These are phyloP conservation scores for Candida pseudoglaebosa DNA, from an alignment of 805 yeast species.

Conservation along the genomic window DNA sequence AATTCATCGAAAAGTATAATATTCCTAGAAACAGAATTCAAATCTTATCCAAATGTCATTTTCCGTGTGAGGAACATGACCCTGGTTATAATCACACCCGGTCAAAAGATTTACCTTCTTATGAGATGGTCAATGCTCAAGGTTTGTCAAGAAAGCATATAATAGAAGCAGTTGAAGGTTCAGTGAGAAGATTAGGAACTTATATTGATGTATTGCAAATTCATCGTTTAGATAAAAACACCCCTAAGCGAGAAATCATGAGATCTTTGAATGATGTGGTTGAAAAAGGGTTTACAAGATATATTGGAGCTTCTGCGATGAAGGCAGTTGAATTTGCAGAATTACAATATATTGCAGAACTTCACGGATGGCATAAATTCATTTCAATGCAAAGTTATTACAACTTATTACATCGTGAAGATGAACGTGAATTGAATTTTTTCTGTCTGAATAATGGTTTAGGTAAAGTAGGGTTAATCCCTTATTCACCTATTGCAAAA, in stretches of 20 bases:
- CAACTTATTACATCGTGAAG: conserved; percentile 58
- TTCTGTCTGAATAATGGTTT: conserved; percentile 43
- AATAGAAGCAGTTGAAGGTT: conserved; percentile 39
- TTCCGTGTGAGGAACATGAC: conserved; percentile 9
- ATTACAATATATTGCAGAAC: conserved; percentile 54
- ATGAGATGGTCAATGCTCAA: conserved; percentile 22
- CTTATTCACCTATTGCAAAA: conserved; percentile 58
- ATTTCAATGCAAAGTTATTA: conserved; percentile 57
- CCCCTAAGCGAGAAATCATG: conserved; percentile 54
- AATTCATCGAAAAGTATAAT: conserved; percentile 17
- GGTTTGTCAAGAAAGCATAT: conserved; percentile 42
- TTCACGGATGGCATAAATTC: conserved; percentile 53
- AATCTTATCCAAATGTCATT: conserved; percentile 16
- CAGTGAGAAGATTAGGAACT: conserved; percentile 48
- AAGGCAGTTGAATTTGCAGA: conserved; percentile 50
- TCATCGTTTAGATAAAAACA: conserved; percentile 48
- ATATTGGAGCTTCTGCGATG: conserved; percentile 66
- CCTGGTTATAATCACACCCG: conserved; percentile 3
- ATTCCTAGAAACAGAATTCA: conserved; percentile 19
- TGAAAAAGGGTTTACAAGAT: conserved; percentile 44
- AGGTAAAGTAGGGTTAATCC: conserved; percentile 50
- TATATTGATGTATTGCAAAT: conserved; percentile 53
- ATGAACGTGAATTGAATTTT: conserved; percentile 58
- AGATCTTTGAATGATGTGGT: conserved; percentile 52
- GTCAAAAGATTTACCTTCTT: conserved; percentile 6